A percentile compares a stretch with the other conserved stretches of the same genome.
These are phyloP conservation scores for Nemania abortiva DNA, from an alignment of 2,329 filamentous ascomycete species.

Conservation along the genomic window DNA sequence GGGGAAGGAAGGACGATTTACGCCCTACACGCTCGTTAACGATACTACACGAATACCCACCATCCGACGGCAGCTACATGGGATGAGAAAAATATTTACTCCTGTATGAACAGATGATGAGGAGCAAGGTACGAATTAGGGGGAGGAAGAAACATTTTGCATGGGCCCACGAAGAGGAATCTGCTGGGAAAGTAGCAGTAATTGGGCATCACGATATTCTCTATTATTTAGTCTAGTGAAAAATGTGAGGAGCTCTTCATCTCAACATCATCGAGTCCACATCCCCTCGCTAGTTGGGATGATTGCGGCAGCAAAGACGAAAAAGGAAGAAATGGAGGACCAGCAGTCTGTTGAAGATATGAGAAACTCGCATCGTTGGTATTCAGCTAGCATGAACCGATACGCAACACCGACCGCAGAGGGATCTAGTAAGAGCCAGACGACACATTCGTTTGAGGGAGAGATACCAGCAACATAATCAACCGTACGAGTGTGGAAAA, in stretches of 20 bases:
- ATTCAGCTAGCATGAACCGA: conserved; percentile 13
- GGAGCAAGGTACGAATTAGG: neutral
- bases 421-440: neutral
- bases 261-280: too few relatives aligned
- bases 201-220: conserved; percentile 12
- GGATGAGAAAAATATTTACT: neutral
- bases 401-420: neutral
- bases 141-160: neutral
- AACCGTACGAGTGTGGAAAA: neutral
- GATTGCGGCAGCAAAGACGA: neutral
- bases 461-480: neutral
- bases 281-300: neutral
- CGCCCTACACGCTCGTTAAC: conserved; percentile 42
- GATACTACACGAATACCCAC: conserved; percentile 38
- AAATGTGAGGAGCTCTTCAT: neutral
- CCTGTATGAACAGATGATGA: conserved; percentile 2
- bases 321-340: neutral
- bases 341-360: neutral
- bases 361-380: neutral
- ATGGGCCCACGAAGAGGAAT: neutral
- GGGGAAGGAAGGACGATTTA: conserved; percentile 4
- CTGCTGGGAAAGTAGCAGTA: neutral
- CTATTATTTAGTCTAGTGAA: conserved; percentile 1
- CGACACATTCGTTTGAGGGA: conserved; percentile 24
- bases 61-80: conserved; percentile 48